Conservation (phyloP, 2,329 filamentous ascomycete species). For the Arachnopeziza araneosa region DNA sequence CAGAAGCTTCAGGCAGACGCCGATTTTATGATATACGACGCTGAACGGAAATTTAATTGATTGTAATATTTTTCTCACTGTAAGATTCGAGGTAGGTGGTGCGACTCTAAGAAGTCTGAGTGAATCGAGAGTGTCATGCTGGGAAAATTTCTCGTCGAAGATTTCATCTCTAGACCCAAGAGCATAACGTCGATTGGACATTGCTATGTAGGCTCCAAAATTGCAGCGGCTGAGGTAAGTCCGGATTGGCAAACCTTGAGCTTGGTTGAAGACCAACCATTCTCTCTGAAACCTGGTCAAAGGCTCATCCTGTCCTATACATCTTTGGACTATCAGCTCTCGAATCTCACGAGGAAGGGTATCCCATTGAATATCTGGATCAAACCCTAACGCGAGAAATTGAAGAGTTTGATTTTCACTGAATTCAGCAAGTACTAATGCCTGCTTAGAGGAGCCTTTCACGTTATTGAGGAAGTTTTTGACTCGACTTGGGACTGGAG, state of each 20-base stretch:
- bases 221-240: slow-evolving; percentile 22
- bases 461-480: slow-evolving; percentile 15
- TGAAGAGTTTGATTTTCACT: slow-evolving; percentile 37
- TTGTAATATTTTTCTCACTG: slow-evolving; percentile 2
- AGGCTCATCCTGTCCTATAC: slow-evolving; percentile 34
- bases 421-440: slow-evolving; percentile 13
- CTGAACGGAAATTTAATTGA: slow-evolving; percentile 18
- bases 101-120: slow-evolving; percentile 10
- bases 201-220: slow-evolving; percentile 22
- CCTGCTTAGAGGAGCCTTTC: slow-evolving; percentile 33
- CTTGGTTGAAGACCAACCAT: slow-evolving; percentile 19
- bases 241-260: slow-evolving; percentile 11
- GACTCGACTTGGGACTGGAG: slow-evolving; percentile 12
- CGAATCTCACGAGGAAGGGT: slow-evolving; percentile 41
- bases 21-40: slow-evolving; percentile 36
- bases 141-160: slow-evolving; percentile 5
- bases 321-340: slow-evolving; percentile 40
- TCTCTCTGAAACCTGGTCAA: slow-evolving; percentile 19
- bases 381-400: slow-evolving; percentile 42
- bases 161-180: slow-evolving; percentile 13
- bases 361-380: slow-evolving; percentile 47
- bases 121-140: slow-evolving; percentile 11
- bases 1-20: slow-evolving; percentile 41
- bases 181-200: slow-evolving; percentile 16
- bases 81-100: slow-evolving; percentile 5